Evolutionary conservation across 1,284 basidiomycete species (phyloP), one percentile per base, ranked within the genome.

Genomic region (Marasmius sp.): DNA sequence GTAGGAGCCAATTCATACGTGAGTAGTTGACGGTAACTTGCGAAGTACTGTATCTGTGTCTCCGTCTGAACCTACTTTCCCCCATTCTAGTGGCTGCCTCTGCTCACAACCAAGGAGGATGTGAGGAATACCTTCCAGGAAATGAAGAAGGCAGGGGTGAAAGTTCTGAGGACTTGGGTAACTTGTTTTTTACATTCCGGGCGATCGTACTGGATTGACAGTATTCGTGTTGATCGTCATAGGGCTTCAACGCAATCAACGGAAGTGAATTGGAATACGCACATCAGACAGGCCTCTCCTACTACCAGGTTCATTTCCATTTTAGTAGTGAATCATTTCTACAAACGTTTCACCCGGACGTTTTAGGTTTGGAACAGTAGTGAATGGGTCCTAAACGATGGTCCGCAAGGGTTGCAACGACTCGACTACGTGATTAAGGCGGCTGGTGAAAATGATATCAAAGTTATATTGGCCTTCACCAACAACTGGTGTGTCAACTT

Each of bases 161-260:
- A 77, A 60, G 76, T 79, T 36, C 67, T 79, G 10, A 74, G 75
- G 36, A 79, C 75, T 10, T 78, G 77, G 76, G 76, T 77, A 20
- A n/a, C n/a, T 43, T 27, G n/a, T 27, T 27, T 5, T 27, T 27
- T 27, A 27, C 27, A 27, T 27, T 27, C 27, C 27, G 27, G 27
- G 5, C 5, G 27, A 27, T 27, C 27, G 2, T 27, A 27, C 27
- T 64, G 37, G 65, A 60, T n/a, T 51, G 36, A 11, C 45, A 49
- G 18, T 18, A 14, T 50, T 20, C 20, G n/a, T 20, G 37, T 45
- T 49, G 6, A 27, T 49, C 14, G 49, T 9, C 16, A 9, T 61
- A 79, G 80, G 82, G 81, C 6, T 83, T 83, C 70, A 82, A 83
- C 62, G 80, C 79, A 0, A 80, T 83, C 63, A 83, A 81, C 61